phyloP scores from a whole-genome alignment of 768 basidiomycete species.

The Pisolithus orientalis region DNA sequence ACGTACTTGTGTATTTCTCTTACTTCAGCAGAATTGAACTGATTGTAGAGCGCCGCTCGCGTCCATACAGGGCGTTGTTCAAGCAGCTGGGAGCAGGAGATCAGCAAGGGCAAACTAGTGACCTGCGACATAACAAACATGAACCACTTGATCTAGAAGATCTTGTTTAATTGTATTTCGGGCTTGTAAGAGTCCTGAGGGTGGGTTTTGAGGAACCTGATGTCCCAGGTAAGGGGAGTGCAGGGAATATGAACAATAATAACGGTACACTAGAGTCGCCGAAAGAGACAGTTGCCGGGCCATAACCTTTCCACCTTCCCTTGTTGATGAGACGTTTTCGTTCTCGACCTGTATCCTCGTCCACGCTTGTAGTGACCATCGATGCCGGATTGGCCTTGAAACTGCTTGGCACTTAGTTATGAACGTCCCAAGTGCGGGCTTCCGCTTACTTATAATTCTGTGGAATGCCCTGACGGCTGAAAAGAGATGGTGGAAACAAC shows the following conservation, averaged over 20 bases:
- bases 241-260: background rate
- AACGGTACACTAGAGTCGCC: slow-evolving; percentile 41
- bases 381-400: slow-evolving; percentile 78
- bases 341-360: slow-evolving; percentile 77
- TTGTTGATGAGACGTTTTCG: slow-evolving; percentile 78
- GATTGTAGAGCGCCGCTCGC: slow-evolving; percentile 77
- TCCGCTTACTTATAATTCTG: slow-evolving; percentile 69
- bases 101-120: slow-evolving; percentile 4
- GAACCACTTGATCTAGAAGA: slow-evolving; percentile 48
- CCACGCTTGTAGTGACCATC: slow-evolving; percentile 55
- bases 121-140: slow-evolving; percentile 30
- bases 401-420: slow-evolving; percentile 29
- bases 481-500: slow-evolving; percentile 84
- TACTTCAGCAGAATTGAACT: slow-evolving; percentile 61
- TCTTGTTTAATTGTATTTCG: slow-evolving; percentile 47
- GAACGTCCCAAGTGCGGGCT: background rate
- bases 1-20: slow-evolving; percentile 72
- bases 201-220: slow-evolving; percentile 63
- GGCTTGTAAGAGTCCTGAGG: slow-evolving; percentile 55
- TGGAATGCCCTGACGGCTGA: slow-evolving; percentile 75
- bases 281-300: slow-evolving; percentile 66
- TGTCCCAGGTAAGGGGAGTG: slow-evolving; percentile 2
- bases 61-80: slow-evolving; percentile 83
- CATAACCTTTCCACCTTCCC: slow-evolving; percentile 82
- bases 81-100: slow-evolving; percentile 49